These are phyloP conservation scores for Ogataea ramenticola DNA, from an alignment of 805 yeast species.

Conservation along the genomic window DNA sequence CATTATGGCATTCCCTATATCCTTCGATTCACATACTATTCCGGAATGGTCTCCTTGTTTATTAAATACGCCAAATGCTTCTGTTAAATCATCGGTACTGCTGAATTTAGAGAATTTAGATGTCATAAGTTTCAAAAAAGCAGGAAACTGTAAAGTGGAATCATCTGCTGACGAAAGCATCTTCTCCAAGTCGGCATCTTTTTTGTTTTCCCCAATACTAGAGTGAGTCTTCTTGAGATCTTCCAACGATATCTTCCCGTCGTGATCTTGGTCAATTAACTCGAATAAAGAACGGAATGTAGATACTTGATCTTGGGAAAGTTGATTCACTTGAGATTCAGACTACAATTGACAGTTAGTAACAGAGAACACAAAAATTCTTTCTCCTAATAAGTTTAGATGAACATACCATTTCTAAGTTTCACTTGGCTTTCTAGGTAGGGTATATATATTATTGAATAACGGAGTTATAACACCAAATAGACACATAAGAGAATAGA, in stretches of 20 bases:
- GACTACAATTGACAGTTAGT: not conserved
- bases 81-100: conserved; percentile 42
- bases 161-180: conserved; percentile 32
- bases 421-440: too few species aligned
- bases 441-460: too few species aligned
- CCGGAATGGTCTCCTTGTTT: conserved; percentile 25
- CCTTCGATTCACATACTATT: conserved; percentile 39
- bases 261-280: conserved; percentile 75
- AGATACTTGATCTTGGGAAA: conserved; percentile 56
- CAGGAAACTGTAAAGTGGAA: conserved; percentile 50
- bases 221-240: conserved; percentile 52
- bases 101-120: conserved; percentile 42
- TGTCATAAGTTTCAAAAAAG: conserved; percentile 58
- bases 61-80: conserved; percentile 55
- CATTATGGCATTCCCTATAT: conserved; percentile 41
- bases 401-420: not conserved
- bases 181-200: conserved; percentile 34
- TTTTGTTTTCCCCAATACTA: conserved; percentile 40
- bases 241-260: conserved; percentile 48
- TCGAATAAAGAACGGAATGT: conserved; percentile 71
- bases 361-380: too few species aligned
- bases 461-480: too few species aligned
- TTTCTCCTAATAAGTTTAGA: too few species aligned
- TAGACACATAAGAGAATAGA: too few species aligned
- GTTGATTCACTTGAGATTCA: conserved; percentile 16